Conservation (phyloP, 768 basidiomycete genomes). For the Cytidiella melzeri region DNA sequence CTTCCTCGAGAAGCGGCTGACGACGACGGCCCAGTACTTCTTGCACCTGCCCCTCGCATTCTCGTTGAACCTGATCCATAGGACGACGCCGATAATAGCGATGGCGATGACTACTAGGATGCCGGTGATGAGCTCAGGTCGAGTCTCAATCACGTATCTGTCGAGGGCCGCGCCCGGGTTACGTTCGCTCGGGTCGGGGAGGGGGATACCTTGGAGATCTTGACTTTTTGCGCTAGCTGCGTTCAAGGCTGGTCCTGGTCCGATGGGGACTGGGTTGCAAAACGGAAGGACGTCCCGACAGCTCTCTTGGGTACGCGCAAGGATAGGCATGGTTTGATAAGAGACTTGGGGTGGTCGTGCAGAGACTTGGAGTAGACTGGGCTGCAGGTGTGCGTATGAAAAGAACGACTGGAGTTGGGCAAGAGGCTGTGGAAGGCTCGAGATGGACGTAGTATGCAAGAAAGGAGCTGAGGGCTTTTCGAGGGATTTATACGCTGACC, state of each 20-base stretch:
- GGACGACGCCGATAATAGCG: slow-evolving; percentile 20
- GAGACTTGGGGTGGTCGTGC: not conserved
- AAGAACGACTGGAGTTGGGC: not conserved
- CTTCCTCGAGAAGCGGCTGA: not conserved
- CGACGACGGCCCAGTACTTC: not conserved
- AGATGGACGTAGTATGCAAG: too few relatives aligned
- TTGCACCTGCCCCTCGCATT: slow-evolving; percentile 6
- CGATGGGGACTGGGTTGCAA: slow-evolving; percentile 9
- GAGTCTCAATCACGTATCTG: slow-evolving; percentile 5
- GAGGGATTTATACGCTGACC: too few relatives aligned
- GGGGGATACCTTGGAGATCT: too few relatives aligned
- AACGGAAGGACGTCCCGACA: slow-evolving; percentile 9
- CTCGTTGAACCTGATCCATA: slow-evolving; percentile 23
- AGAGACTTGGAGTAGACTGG: not conserved
- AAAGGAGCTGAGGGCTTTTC: too few relatives aligned
- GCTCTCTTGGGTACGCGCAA: not conserved
- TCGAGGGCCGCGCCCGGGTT: slow-evolving; percentile 4
- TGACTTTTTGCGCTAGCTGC: slow-evolving; percentile 3
- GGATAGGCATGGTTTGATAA: slow-evolving; percentile 9
- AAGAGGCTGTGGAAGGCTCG: not conserved
- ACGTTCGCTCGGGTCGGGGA: slow-evolving; percentile 6
- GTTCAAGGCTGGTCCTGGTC: slow-evolving; percentile 16
- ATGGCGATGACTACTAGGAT: slow-evolving; percentile 20
- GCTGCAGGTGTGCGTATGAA: not conserved
- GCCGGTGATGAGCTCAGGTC: slow-evolving; percentile 17